Conservation (phyloP, 1,139 yeast species). For the Lodderomyces beijingensis region DNA sequence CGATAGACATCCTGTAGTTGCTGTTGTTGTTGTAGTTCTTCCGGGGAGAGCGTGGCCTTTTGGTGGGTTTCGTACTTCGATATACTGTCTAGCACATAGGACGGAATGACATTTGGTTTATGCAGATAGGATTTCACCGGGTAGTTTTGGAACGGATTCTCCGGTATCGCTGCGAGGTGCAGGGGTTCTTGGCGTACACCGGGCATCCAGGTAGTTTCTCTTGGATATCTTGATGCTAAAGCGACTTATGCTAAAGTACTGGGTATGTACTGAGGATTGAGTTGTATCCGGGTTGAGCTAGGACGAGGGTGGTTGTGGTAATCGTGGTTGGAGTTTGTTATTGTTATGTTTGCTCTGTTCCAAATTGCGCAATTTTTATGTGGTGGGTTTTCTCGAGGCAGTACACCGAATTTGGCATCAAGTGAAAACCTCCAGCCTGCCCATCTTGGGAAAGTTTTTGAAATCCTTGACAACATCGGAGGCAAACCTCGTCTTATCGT, state of each 20-base stretch:
- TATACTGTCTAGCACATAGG: slow-evolving; percentile 54
- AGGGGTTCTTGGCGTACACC: slow-evolving; percentile 8
- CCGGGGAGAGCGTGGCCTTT: background rate
- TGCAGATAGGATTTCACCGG: slow-evolving; percentile 41
- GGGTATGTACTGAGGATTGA: slow-evolving; percentile 1
- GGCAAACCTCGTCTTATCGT: no score
- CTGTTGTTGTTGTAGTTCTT: background rate
- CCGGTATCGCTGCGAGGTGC: background rate
- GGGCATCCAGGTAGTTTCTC: slow-evolving; percentile 25
- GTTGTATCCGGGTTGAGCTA: background rate
- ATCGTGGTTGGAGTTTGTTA: no score
- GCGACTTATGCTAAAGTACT: slow-evolving; percentile 1
- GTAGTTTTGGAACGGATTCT: no score
- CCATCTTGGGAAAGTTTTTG: no score
- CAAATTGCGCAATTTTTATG: no score
- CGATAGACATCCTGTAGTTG: no score
- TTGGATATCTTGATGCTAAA: slow-evolving; percentile 8
- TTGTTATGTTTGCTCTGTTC: no score
- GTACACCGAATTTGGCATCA: no score
- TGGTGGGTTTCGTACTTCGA: slow-evolving; percentile 26
- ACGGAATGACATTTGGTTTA: slow-evolving; percentile 32
- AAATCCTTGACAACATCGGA: no score
- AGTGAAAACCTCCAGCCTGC: no score
- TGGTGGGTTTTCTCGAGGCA: no score
- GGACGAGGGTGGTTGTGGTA: no score